Evolutionary conservation across 441 rosid genomes (phyloP).

Genomic region (Euphorbia neoarborescens): DNA sequence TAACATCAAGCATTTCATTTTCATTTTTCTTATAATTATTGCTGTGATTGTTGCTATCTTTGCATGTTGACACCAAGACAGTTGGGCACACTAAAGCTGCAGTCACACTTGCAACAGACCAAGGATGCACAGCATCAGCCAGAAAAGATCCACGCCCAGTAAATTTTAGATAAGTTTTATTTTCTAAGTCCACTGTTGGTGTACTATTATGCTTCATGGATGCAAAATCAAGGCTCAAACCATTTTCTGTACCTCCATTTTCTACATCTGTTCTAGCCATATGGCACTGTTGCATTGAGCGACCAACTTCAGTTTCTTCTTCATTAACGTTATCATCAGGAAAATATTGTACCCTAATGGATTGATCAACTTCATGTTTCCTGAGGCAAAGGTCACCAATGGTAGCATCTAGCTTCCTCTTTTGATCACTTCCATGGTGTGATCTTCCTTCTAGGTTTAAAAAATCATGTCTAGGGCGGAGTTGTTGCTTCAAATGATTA

Average conservation of each 20-base stretch:
- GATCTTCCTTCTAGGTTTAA: slow-evolving; percentile 19
- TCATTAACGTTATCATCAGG: slow-evolving; percentile 1
- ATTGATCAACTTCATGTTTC: slow-evolving; percentile 6
- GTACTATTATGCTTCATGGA: slow-evolving; percentile 3
- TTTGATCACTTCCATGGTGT: slow-evolving; percentile 10
- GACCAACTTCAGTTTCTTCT: slow-evolving; percentile 15
- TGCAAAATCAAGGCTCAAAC: neutral
- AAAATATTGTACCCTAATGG: slow-evolving; percentile 6
- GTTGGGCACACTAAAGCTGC: slow-evolving; percentile 1
- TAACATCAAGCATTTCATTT: neutral
- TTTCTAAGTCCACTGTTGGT: neutral
- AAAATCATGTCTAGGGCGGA: slow-evolving; percentile 12
- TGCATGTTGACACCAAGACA: neutral
- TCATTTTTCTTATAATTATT: slow-evolving; percentile 8
- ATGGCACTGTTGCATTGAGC: neutral
- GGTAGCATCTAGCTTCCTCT: slow-evolving; percentile 12
- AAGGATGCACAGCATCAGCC: slow-evolving; percentile 7
- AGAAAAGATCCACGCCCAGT: slow-evolving; percentile 2
- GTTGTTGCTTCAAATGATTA: slow-evolving; percentile 14
- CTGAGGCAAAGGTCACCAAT: slow-evolving; percentile 1
- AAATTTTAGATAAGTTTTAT: slow-evolving; percentile 8
- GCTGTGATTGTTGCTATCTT: neutral
- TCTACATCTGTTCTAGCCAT: slow-evolving; percentile 9
- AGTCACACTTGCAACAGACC: slow-evolving; percentile 1
- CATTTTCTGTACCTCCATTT: neutral